Base-by-base conservation (phyloP, 768 basidiomycete species). In the Suillus weaverae region DNA sequence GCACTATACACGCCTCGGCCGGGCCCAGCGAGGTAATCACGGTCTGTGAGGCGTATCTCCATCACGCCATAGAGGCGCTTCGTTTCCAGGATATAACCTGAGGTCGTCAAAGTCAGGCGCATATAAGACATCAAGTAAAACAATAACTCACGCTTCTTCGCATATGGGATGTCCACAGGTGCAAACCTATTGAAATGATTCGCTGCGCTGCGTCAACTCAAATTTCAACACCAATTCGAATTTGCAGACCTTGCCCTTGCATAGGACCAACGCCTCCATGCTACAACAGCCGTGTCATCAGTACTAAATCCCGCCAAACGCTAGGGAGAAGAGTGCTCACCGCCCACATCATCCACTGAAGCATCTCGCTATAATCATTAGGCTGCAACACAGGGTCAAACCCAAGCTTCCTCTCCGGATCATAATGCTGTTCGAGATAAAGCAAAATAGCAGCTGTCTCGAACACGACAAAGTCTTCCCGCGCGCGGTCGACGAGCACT, bases 301-400 rank as follows among this genome's bases (percentile, higher is more conserved):
- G 4, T n/a, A 46, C 32, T 9, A n/a, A 1, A 48, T 38, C 51
- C 35, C n/a, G 22, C 14, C 51, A 56, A 33, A 4, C 2, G 3
- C n/a, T 30, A 10, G 2, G 16, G 39, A 26, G 26, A 26, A 26
- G 26, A 11, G 14, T 4, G 60, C 46, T 71, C 66, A 50, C 71
- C 51, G 77, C 77, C 71, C 82, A 85, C 67, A 83, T 79, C 41
- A 85, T 79, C 84, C 82, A 85, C 68, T 81, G 81, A 59, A 81
- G 54, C 62, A 78, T 76, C 70, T 83, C 80, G 44, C 74, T 76
- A 36, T 75, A 72, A n/a, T 78, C 74, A 43, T 79, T 68, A 3
- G 70, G 66, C 53, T 75, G 67, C 56, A 55, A 63, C 18, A 62
- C 70, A 6, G 73, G 71, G 62, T 77, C 74, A 64, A 83, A 84